Conservation (phyloP, 1,139 yeast genomes). For the Diutina mesorugosa region DNA sequence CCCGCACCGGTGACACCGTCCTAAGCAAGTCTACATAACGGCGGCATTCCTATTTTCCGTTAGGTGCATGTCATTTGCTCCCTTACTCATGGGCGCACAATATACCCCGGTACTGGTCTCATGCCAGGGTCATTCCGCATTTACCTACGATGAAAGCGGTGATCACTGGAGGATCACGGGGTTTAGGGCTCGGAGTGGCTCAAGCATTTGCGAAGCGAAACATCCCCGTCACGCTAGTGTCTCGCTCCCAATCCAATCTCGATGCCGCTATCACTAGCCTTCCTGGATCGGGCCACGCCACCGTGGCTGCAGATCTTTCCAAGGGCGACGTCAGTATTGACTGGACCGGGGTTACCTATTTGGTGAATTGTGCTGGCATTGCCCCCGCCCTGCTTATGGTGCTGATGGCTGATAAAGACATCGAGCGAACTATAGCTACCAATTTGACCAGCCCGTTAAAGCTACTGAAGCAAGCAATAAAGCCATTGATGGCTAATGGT, state of each 20-base stretch:
- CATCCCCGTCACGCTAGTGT: slow-evolving; percentile 45
- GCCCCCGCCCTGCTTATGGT: slow-evolving; percentile 49
- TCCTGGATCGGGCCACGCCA: slow-evolving; percentile 15
- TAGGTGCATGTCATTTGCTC: background rate
- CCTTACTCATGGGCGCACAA: background rate
- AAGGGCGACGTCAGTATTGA: slow-evolving; percentile 12
- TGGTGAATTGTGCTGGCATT: slow-evolving; percentile 77
- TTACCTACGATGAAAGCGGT: slow-evolving; percentile 26
- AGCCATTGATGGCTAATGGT: slow-evolving; percentile 34
- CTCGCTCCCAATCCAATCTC: slow-evolving; percentile 36
- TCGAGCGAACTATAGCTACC: slow-evolving; percentile 37
- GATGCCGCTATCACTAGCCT: slow-evolving; percentile 18
- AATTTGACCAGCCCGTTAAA: slow-evolving; percentile 61
- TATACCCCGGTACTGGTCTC: background rate
- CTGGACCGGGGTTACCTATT: slow-evolving; percentile 22
- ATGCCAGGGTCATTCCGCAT: background rate
- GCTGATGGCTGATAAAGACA: slow-evolving; percentile 26
- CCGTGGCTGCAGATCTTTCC: slow-evolving; percentile 35
- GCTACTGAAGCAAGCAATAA: slow-evolving; percentile 28
- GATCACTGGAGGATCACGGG: slow-evolving; percentile 80
- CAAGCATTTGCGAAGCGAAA: slow-evolving; percentile 46
- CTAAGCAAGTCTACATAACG: background rate
- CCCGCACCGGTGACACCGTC: background rate
- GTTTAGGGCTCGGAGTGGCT: slow-evolving; percentile 67
- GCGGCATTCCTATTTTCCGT: background rate